A percentile compares a stretch with the other conserved stretches of the same genome.
phyloP scores from a whole-genome alignment of 2,329 filamentous ascomycete genomes.

The Fusarium sp. region DNA sequence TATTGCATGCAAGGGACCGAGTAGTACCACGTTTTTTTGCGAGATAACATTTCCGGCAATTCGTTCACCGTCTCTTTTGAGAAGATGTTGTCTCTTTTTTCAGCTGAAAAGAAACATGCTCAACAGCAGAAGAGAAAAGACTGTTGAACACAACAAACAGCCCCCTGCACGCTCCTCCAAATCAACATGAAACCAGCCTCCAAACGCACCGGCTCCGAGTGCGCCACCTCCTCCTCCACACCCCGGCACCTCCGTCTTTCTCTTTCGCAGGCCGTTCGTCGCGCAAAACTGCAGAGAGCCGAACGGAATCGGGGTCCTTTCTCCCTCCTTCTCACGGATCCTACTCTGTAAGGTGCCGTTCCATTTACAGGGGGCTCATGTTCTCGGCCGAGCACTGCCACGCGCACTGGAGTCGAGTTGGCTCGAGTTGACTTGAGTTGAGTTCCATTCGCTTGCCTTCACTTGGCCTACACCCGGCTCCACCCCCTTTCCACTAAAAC shows the following conservation, averaged over 20 bases:
- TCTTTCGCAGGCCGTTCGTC: background rate
- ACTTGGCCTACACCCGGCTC: background rate
- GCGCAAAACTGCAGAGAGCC: background rate
- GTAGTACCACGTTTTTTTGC: constrained; percentile 16
- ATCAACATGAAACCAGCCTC: constrained; percentile 36
- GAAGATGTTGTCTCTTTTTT: background rate
- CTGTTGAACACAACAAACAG: constrained; percentile 25
- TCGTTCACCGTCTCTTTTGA: constrained; percentile 23
- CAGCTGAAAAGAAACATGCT: background rate
- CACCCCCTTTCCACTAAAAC: constrained; percentile 19
- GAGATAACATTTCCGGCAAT: constrained; percentile 10
- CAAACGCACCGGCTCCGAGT: constrained; percentile 21
- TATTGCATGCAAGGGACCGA: constrained; percentile 27
- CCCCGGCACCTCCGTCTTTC: constrained; percentile 12
- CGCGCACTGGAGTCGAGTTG: background rate
- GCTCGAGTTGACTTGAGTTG: background rate
- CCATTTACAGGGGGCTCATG: background rate
- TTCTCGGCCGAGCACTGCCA: constrained; percentile 42
- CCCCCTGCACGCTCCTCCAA: constrained; percentile 38
- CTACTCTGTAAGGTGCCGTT: background rate
- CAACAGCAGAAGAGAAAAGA: background rate
- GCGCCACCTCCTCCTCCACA: constrained; percentile 12
- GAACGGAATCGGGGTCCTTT: constrained; percentile 10
- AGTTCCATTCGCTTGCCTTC: background rate
- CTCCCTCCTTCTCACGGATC: background rate